Percentiles rank a stretch among this genome's conserved stretches.
phyloP scores from a whole-genome alignment of 2,329 filamentous ascomycete species.

The Calonectria pteridis region DNA sequence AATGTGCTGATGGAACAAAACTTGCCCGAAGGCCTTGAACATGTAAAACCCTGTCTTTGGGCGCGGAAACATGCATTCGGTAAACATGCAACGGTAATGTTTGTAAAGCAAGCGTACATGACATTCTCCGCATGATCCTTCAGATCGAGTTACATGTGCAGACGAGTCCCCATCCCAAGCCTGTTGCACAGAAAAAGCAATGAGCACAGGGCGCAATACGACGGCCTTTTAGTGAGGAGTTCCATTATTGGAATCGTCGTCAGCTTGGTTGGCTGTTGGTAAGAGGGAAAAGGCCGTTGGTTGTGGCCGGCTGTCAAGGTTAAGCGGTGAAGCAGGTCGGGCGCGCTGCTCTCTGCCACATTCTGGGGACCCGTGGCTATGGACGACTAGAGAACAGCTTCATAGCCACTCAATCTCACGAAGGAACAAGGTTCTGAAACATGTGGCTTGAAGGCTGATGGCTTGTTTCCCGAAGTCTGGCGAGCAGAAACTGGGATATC shows the following conservation, averaged over 20 bases:
- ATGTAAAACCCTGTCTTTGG: conserved; percentile 35
- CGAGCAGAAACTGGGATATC: conserved; percentile 28
- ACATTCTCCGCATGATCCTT: conserved; percentile 39
- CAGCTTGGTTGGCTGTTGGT: conserved; percentile 11
- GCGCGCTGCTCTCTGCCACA: conserved; percentile 31
- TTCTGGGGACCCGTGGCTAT: conserved; percentile 28
- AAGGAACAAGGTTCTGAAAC: conserved; percentile 39
- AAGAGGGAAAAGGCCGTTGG: conserved; percentile 19
- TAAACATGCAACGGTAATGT: conserved; percentile 34
- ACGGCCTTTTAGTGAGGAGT: not conserved
- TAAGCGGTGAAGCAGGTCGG: conserved; percentile 38
- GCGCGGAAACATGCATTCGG: conserved; percentile 35
- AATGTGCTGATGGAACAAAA: conserved; percentile 25
- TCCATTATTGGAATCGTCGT: conserved; percentile 26
- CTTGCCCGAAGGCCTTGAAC: conserved; percentile 2
- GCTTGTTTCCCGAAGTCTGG: conserved; percentile 30
- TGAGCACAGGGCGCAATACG: conserved; percentile 9
- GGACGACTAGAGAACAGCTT: conserved; percentile 27
- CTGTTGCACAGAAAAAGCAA: conserved; percentile 26
- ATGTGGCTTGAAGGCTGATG: conserved; percentile 41
- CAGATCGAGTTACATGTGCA: conserved; percentile 40
- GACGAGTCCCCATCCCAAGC: conserved; percentile 4
- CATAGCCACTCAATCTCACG: conserved; percentile 38
- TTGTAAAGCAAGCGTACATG: conserved; percentile 33
- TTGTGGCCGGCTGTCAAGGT: conserved; percentile 16